Base-by-base conservation (phyloP, 2,329 filamentous ascomycete species). In the Furcasterigmium sp. region DNA sequence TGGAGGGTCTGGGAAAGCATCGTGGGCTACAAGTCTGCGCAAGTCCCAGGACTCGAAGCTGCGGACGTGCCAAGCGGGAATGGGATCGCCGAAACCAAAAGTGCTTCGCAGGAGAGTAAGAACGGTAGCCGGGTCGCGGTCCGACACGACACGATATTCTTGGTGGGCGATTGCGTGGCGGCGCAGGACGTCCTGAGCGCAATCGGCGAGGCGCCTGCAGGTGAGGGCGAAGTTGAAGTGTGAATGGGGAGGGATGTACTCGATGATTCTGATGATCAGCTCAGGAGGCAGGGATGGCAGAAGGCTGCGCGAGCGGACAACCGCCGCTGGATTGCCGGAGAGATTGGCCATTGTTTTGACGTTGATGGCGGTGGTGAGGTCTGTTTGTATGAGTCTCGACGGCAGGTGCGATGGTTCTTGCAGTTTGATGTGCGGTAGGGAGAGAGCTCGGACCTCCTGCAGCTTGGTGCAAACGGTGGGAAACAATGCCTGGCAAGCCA, bases 181-280 rank as follows among this genome's bases (percentile, higher is more conserved):
- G 5, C 17, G 23, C 13, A 46, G 20, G 15, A 41, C 8, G 13
- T 14, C 25, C 17, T 19, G n/a, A 6, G 30, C 43, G 28, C 35
- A 36, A 17, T 34, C n/a, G n/a, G 42, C 35, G 11, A 47, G 25
- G 5, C 10, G 18, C n/a, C 32, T 41, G 17, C 34, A 39, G 7
- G 42, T 30, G 21, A 26, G 41, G 17, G 45, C 39, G 18, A 39
- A 15, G 34, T 41, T 15, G 9, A 44, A n/a, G 18, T 30, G 35
- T 4, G 41, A 32, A 7, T 37, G n/a, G 14, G 30, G 23, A 11
- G 43, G 32, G 17, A 20, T 30, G 17, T 25, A 17, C 5, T 39
- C 41, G 17, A 44, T 37, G 39, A 47, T 44, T 11, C 29, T 26
- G 14, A 41, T n/a, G 28, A 46, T 21, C 25, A 47, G 28, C 28